These are phyloP conservation scores for Hanseniaspora pseudoguilliermondii DNA, from an alignment of 805 yeast genomes.

Conservation along the genomic window DNA sequence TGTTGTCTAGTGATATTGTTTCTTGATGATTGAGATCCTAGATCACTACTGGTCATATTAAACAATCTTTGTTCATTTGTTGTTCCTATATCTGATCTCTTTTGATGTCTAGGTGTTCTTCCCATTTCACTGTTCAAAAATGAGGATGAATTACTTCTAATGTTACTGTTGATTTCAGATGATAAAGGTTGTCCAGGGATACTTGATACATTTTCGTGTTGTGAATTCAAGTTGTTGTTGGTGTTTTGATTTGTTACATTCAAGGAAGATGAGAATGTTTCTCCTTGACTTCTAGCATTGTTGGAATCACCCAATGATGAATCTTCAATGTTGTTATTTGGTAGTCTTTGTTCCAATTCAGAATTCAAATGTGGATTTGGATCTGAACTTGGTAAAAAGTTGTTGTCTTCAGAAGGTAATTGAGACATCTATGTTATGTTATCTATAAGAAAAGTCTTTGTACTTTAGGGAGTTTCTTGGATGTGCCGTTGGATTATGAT, in stretches of 20 bases:
- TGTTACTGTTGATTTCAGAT: not conserved
- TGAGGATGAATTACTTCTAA: constrained; percentile 1
- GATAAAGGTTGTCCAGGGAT: not conserved
- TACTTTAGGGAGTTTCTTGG: not conserved
- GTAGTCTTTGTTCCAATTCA: not conserved
- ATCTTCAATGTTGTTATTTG: constrained; percentile 14
- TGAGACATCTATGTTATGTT: constrained; percentile 18
- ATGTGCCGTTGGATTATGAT: no score
- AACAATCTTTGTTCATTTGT: constrained; percentile 6
- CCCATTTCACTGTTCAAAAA: constrained; percentile 3
- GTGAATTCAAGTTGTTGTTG: not conserved
- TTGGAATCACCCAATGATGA: constrained; percentile 21
- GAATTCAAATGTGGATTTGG: constrained; percentile 16
- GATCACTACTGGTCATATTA: constrained; percentile 9
- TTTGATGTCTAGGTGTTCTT: constrained; percentile 12
- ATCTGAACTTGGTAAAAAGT: constrained; percentile 26
- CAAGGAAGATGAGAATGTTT: constrained; percentile 2
- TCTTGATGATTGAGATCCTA: not conserved
- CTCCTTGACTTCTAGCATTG: constrained; percentile 3
- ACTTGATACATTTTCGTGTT: not conserved
- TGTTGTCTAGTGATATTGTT: constrained; percentile 13
- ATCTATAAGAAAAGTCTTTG: constrained; percentile 13
- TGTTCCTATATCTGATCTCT: constrained; percentile 7
- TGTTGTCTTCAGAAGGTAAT: constrained; percentile 31
- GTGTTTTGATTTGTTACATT: not conserved